Evolutionary conservation across 345 rosid genomes (phyloP), one percentile per base, ranked within the genome.

Genomic region (Lagerstroemia speciosa): DNA sequence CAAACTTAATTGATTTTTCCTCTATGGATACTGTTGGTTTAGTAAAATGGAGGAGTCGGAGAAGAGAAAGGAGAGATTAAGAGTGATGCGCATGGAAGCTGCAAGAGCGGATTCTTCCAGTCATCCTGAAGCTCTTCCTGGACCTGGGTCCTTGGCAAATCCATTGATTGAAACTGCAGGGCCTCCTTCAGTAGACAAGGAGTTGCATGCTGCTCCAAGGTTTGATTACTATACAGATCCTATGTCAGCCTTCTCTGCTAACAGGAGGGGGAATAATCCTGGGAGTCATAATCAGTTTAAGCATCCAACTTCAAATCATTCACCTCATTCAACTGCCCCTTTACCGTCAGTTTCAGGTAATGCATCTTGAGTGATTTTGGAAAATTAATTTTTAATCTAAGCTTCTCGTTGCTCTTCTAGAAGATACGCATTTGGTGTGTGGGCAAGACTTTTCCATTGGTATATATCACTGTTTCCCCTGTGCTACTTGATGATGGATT

Each of bases 141-240:
- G 40, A 58, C 66, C 78, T 12, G 46, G 67, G 78, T 71, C 70
- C 67, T 95, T 90, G 40, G 76, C 83, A 9, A 87, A 93, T 74
- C 96, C 98, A 6, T 78, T 90, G 78, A 78, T 78, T 12, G 91
- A 83, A 36, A 34, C 83, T 50, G 62, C 84, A 6, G 68, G 73
- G 3, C 53, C 72, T 38, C 66, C 33, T 8, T 60, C 69, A 31
- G 68, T 16, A 64, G 77, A 71, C 63, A 83, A 71, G 64, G 81
- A 58, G n/a, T 63, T 78, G 0, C 53, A n/a, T 70, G 78, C 72
- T 32, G 45, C 75, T 43, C 79, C 80, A 15, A 83, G 90, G 76
- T 92, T 88, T 68, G 96, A 85, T 79, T 90, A 74, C 70, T 90
- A 90, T 73, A 90, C 93, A 0, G 87, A 92, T 32, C 90, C 98